A percentile compares a stretch with the other conserved stretches of the same genome.
Conservation (phyloP, 371 early-diverging fungal genomes). For the Mortierella sp. region DNA sequence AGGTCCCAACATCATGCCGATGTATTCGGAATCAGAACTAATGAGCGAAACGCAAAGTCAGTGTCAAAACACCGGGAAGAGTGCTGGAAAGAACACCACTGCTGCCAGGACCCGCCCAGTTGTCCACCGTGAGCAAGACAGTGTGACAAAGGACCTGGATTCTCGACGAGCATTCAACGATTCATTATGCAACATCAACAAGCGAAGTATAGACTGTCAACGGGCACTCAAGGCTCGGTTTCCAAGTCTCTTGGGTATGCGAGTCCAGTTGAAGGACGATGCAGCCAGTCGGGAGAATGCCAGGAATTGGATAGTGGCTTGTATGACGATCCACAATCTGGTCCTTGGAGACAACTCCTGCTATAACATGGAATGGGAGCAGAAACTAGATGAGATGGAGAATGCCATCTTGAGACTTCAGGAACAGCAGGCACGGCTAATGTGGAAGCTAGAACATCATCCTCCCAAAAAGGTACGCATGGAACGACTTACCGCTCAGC, state of each 20-base stretch:
- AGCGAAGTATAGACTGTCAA: constrained; percentile 33
- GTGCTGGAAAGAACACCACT: background rate
- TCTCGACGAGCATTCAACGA: constrained; percentile 12
- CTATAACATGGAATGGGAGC: constrained; percentile 24
- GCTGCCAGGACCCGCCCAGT: background rate
- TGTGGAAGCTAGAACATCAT: constrained; percentile 19
- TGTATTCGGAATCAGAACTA: constrained; percentile 4
- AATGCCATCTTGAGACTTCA: constrained; percentile 13
- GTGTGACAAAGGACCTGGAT: background rate
- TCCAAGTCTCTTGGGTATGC: constrained; percentile 34
- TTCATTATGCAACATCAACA: constrained; percentile 6
- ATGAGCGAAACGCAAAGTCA: too few species aligned
- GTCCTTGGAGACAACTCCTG: constrained; percentile 32
- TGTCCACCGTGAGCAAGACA: background rate
- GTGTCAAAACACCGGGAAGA: background rate
- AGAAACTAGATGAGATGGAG: constrained; percentile 21
- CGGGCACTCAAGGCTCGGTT: constrained; percentile 30
- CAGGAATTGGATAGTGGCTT: constrained; percentile 28
- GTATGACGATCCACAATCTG: constrained; percentile 38
- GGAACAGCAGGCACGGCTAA: constrained; percentile 18
- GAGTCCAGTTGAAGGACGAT: constrained; percentile 36
- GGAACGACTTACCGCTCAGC: background rate
- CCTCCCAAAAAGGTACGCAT: constrained; percentile 6
- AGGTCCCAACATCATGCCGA: constrained; percentile 10
- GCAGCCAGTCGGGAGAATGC: constrained; percentile 18